A percentile compares a stretch with the other conserved stretches of the same genome.
Conservation (phyloP, 2,329 filamentous ascomycete genomes). For the Alternaria sp. region DNA sequence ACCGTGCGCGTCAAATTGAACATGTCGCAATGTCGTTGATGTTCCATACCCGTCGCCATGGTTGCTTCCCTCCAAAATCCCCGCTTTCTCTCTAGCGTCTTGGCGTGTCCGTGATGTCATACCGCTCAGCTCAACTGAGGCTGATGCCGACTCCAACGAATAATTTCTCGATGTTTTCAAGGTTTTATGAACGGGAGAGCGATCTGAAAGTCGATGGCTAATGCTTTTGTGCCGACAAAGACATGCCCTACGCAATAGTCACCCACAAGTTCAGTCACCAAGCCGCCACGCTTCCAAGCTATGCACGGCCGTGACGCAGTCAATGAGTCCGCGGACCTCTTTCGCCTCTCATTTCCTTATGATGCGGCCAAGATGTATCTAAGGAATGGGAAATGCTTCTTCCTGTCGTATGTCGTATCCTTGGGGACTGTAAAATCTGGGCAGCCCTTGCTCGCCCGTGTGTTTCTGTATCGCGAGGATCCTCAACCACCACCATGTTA, state of each 20-base stretch:
- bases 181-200: background rate
- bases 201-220: background rate
- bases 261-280: background rate
- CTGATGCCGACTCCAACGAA: background rate
- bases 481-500: background rate
- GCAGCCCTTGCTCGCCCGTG: background rate
- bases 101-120: constrained; percentile 8
- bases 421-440: background rate
- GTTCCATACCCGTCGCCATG: background rate
- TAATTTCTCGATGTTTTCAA: background rate
- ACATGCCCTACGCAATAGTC: background rate
- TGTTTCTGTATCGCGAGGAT: background rate
- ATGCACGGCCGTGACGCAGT: constrained; percentile 6
- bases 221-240: background rate
- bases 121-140: background rate
- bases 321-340: constrained; percentile 1
- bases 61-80: background rate
- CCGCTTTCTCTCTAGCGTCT: constrained; percentile 7
- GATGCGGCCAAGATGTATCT: background rate
- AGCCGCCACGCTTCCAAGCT: background rate
- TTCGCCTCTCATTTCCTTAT: background rate
- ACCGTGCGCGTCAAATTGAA: background rate
- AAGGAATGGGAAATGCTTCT: background rate
- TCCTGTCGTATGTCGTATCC: background rate
- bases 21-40: background rate